These are phyloP conservation scores for Chaetomium sp. DNA, from an alignment of 2,329 filamentous ascomycete genomes.

Conservation along the genomic window DNA sequence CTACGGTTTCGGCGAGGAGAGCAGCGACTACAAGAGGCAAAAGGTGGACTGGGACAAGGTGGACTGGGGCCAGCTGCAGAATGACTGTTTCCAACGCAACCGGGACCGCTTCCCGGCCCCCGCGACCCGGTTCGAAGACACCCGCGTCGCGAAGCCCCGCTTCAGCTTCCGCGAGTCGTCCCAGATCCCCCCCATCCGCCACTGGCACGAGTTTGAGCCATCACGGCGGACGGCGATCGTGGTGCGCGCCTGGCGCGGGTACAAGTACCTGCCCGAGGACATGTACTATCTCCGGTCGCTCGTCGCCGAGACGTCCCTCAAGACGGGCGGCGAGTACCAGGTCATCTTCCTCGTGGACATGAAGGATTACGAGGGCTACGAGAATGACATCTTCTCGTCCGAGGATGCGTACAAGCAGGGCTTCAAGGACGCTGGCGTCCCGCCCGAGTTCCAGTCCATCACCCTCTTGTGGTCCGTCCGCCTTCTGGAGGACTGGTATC, in stretches of 20 bases:
- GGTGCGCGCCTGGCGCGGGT: constrained; percentile 45
- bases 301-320: constrained; percentile 62
- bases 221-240: constrained; percentile 38
- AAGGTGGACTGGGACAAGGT: constrained; percentile 39
- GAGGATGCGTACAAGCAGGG: constrained; percentile 55
- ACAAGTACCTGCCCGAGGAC: constrained; percentile 62
- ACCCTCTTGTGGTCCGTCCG: constrained; percentile 70
- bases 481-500: constrained; percentile 68
- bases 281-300: constrained; percentile 64
- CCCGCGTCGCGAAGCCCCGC: constrained; percentile 20
- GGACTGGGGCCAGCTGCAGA: constrained; percentile 44
- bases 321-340: constrained; percentile 65
- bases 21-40: constrained; percentile 33
- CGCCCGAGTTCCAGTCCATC: constrained; percentile 68
- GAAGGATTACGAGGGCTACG: constrained; percentile 53
- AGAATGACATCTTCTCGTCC: constrained; percentile 55
- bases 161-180: constrained; percentile 31
- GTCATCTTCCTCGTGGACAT: constrained; percentile 65
- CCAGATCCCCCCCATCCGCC: constrained; percentile 31
- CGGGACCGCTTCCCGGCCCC: constrained; percentile 49
- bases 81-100: constrained; percentile 51
- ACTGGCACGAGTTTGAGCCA: constrained; percentile 38
- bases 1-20: constrained; percentile 39
- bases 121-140: constrained; percentile 29
- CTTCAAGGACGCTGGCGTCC: constrained; percentile 52